Base-by-base conservation (phyloP, 1,284 basidiomycete species). In the Ceratobasidium sp. region DNA sequence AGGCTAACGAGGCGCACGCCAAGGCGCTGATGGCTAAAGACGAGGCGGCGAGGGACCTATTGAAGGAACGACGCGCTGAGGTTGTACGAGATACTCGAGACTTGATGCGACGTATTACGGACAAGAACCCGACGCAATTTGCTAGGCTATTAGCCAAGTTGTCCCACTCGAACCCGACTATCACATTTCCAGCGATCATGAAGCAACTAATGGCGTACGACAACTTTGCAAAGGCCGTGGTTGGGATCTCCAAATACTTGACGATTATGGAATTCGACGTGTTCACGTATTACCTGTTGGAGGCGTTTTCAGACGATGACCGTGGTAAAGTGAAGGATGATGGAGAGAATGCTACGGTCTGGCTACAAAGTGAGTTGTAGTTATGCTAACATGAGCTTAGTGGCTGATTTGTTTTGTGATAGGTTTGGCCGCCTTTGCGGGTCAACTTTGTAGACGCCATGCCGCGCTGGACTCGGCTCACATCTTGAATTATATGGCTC, bases 191-290 rank as follows among this genome's bases (percentile, higher is more conserved):
- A 16, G 92, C 92, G 73, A 94, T 92, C 0, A 89, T 99, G 63
- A 90, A 91, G 76, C 97, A 99, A 81, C 92, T 98, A 73, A 96
- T 96, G 88, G 90, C 94, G 21, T 99, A 99, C 79, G 94, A 97
- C 78, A 99, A 98, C 80, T 84, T 99, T 74, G 94, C 94, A 18
- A 86, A 87, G 56, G 93, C 95, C 38, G 90, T 99, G 71, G 92
- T 98, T 46, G 94, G 95, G 76, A 90, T 91, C n/a, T 85, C 95
- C 76, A 86, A 92, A 78, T 97, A 93, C 81, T 87, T 96, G 74
- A 95, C 92, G 1, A 89, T 89, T 75, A 91, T 99, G 85, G 94
- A 94, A 30, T 96, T 95, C 78, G 97, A 99, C 78, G 92, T 98
- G 14, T 86, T 98, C 23, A 88, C 94, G 6, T 99, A 91, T 78